These are phyloP conservation scores for Rhodotorula graminis DNA, from an alignment of 768 basidiomycete genomes.

Conservation along the genomic window DNA sequence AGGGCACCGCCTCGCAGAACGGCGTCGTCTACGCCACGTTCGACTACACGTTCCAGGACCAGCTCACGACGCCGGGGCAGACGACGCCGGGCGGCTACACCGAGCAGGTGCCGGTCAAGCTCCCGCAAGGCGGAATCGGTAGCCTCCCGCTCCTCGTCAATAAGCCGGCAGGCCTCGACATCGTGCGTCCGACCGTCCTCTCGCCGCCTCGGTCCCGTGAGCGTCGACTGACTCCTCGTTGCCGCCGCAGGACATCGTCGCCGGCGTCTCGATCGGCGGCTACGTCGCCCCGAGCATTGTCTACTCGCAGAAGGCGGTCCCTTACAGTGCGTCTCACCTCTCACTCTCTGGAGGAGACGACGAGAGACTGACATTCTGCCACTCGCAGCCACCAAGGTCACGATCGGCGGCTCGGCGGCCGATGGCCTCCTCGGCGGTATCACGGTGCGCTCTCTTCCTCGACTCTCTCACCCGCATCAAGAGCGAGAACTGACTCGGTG, in stretches of 20 bases:
- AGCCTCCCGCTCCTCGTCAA: constrained; percentile 19
- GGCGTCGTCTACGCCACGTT: constrained; percentile 60
- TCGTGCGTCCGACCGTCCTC: constrained; percentile 1
- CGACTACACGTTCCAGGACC: constrained; percentile 55
- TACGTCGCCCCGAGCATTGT: constrained; percentile 18
- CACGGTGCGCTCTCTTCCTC: neutral
- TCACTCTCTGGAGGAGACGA: no score
- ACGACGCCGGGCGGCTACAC: constrained; percentile 57
- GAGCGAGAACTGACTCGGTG: neutral
- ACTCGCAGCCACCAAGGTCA: constrained; percentile 1
- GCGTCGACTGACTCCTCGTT: no score
- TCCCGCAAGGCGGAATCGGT: constrained; percentile 12
- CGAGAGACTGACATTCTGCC: no score
- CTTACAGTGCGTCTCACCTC: constrained; percentile 5
- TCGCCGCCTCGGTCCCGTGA: neutral
- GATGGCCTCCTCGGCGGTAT: constrained; percentile 13
- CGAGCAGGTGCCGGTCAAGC: constrained; percentile 21
- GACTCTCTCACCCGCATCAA: rapidly evolving
- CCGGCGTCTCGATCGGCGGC: constrained; percentile 16
- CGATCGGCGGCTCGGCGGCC: constrained; percentile 2
- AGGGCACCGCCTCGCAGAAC: constrained; percentile 52
- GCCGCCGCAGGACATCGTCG: constrained; percentile 12
- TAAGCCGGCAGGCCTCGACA: constrained; percentile 10
- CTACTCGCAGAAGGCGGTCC: constrained; percentile 24
- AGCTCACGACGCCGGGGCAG: constrained; percentile 47